phyloP scores from a whole-genome alignment of 768 basidiomycete genomes.

The Neoboletus subvelutipes region DNA sequence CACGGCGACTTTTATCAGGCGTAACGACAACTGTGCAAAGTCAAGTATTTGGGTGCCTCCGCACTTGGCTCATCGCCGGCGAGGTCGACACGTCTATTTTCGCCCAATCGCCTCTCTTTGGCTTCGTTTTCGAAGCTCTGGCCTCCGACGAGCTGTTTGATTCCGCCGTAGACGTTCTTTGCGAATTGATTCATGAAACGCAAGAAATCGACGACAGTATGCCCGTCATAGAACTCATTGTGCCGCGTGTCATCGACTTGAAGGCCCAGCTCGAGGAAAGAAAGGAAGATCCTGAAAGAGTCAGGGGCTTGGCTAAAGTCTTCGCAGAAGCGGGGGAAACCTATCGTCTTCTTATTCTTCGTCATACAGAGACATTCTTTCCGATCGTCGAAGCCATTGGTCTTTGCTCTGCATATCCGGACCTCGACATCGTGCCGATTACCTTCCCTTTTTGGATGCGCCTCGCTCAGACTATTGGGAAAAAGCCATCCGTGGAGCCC shows the following conservation, averaged over 20 bases:
- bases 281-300: slow-evolving; percentile 80
- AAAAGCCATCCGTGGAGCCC: slow-evolving; percentile 68
- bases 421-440: slow-evolving; percentile 95
- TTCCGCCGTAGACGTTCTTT: slow-evolving; percentile 85
- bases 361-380: slow-evolving; percentile 90
- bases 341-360: slow-evolving; percentile 83
- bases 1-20: slow-evolving; percentile 50
- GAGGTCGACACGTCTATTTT: slow-evolving; percentile 69
- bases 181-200: slow-evolving; percentile 96
- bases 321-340: slow-evolving; percentile 98
- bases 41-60: slow-evolving; percentile 81
- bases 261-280: slow-evolving; percentile 57
- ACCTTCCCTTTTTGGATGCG: slow-evolving; percentile 99
- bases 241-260: slow-evolving; percentile 81
- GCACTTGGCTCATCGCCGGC: slow-evolving; percentile 86
- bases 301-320: slow-evolving; percentile 86
- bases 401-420: slow-evolving; percentile 86
- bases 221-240: slow-evolving; percentile 81
- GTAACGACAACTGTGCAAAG: slow-evolving; percentile 75
- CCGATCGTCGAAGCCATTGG: slow-evolving; percentile 95
- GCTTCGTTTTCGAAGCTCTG: slow-evolving; percentile 81
- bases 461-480: slow-evolving; percentile 85
- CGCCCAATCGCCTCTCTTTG: slow-evolving; percentile 75
- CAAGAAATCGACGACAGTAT: slow-evolving; percentile 96
- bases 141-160: slow-evolving; percentile 89